Conservation (phyloP, 2,329 filamentous ascomycete genomes). For the Plenodomus biglobosus region DNA sequence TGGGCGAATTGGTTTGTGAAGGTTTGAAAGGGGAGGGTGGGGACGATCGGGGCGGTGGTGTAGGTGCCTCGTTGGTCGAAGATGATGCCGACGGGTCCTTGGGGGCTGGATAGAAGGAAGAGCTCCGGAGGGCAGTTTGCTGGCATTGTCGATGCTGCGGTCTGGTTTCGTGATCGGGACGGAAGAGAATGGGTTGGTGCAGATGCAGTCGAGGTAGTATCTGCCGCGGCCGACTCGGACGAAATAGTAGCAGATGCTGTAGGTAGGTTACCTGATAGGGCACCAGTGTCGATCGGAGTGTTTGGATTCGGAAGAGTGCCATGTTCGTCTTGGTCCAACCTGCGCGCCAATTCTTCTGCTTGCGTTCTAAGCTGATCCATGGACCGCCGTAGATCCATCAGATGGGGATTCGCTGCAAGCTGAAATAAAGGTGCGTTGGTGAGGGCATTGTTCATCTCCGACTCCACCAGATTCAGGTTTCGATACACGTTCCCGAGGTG, state of each 20-base stretch:
- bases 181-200: neutral
- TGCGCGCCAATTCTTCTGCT: conserved; percentile 23
- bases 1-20: conserved; percentile 39
- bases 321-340: conserved; percentile 20
- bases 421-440: conserved; percentile 30
- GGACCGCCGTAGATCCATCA: conserved; percentile 32
- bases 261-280: conserved; percentile 5
- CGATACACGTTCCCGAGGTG: conserved; percentile 26
- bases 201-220: no score
- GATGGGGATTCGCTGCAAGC: conserved; percentile 21
- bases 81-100: conserved; percentile 41
- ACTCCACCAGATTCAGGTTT: conserved; percentile 34
- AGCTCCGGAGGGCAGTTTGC: conserved; percentile 29
- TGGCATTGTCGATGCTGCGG: conserved; percentile 10
- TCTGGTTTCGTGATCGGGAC: conserved; percentile 9
- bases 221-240: conserved; percentile 2
- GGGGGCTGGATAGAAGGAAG: conserved; percentile 42
- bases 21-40: conserved; percentile 31
- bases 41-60: conserved; percentile 33
- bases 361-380: conserved; percentile 31
- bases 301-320: conserved; percentile 1
- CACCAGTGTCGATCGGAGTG: neutral
- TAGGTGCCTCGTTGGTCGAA: conserved; percentile 42
- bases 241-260: conserved; percentile 2
- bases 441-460: conserved; percentile 22